Conservation (phyloP, 345 rosid genomes). For the Pelargonium nanum region DNA sequence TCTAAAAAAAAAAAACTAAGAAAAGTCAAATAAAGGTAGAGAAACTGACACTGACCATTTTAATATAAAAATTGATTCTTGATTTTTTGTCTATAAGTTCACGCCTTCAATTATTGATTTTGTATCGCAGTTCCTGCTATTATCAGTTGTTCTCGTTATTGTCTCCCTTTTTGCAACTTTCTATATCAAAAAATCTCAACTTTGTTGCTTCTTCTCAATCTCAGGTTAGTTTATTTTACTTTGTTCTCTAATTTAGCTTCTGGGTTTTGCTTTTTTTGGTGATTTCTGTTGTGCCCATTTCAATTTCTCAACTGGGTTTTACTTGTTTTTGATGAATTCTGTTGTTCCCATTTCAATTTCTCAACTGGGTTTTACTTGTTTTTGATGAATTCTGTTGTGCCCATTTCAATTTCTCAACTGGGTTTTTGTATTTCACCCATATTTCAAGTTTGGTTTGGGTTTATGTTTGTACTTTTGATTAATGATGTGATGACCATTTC, state of each 20-base stretch:
- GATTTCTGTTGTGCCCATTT: background rate
- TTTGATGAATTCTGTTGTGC: background rate
- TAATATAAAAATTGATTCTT: too few species aligned
- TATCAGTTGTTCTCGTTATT: too few species aligned
- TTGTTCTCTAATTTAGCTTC: background rate
- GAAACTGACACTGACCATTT: background rate
- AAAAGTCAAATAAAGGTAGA: too few species aligned
- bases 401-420: background rate
- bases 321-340: background rate
- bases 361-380: too few species aligned
- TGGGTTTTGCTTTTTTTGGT: background rate
- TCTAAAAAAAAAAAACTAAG: background rate
- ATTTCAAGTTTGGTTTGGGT: background rate
- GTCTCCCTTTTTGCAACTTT: conserved; percentile 10
- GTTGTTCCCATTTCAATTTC: too few species aligned
- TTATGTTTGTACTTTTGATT: background rate
- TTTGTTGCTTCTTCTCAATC: conserved; percentile 2
- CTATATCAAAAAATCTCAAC: conserved; percentile 5
- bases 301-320: background rate
- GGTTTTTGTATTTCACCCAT: background rate
- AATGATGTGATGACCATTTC: too few species aligned
- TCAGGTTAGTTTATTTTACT: background rate
- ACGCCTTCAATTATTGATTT: background rate
- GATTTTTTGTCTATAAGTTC: background rate
- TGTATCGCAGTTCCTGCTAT: background rate